Conservation (phyloP, 2,329 filamentous ascomycete species). For the Botrytis squamosa region DNA sequence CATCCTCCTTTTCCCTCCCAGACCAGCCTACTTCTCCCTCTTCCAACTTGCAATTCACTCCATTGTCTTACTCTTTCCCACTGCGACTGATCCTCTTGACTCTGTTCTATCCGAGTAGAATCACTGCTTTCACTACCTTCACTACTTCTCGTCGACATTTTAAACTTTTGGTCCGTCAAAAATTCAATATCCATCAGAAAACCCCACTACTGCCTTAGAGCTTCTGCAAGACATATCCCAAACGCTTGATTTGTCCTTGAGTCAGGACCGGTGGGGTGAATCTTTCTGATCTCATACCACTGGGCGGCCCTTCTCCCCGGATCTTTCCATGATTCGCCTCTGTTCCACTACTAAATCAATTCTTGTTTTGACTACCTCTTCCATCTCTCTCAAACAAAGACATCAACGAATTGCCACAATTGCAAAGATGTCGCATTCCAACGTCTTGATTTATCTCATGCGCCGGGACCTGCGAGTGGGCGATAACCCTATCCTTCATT, state of each 20-base stretch:
- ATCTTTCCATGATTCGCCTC: slow-evolving; percentile 10
- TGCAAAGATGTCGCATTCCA: slow-evolving; percentile 41
- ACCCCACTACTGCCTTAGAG: neutral
- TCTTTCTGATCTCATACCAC: neutral
- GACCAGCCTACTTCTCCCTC: neutral
- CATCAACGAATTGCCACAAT: neutral
- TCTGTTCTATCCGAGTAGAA: neutral
- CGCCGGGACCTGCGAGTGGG: slow-evolving; percentile 70
- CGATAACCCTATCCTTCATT: slow-evolving; percentile 73
- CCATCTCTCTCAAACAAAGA: neutral
- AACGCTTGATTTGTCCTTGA: neutral
- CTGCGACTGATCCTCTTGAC: neutral
- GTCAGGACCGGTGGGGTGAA: slow-evolving; percentile 11
- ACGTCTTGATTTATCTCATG: slow-evolving; percentile 68
- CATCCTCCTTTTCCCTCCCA: neutral
- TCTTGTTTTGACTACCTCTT: neutral
- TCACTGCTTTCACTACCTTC: neutral
- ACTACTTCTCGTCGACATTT: neutral
- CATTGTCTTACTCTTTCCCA: neutral
- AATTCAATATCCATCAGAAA: neutral
- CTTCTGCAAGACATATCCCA: slow-evolving; percentile 8
- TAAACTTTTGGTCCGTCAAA: neutral
- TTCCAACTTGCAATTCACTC: neutral
- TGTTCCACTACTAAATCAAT: slow-evolving; percentile 8
- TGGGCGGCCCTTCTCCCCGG: neutral